A percentile compares a stretch with the other conserved stretches of the same genome.
Conservation (phyloP, 2,329 filamentous ascomycete genomes). For the Lecanicillium sp. region DNA sequence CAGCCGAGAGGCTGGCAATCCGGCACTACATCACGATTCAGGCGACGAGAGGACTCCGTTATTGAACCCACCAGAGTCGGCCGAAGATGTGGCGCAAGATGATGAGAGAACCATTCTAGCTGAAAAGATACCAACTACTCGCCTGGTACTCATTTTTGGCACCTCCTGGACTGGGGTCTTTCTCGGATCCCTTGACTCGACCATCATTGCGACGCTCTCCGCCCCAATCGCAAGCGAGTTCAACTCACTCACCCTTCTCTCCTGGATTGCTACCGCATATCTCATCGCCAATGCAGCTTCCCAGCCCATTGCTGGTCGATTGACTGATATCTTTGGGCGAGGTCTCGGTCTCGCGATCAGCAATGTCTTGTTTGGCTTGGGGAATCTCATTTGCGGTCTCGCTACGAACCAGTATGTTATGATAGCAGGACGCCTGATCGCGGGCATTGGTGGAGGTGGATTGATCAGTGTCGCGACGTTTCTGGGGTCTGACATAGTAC, state of each 20-base stretch:
- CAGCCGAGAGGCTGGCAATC: too few relatives aligned
- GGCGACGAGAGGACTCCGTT: too few relatives aligned
- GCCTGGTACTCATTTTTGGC: conserved; percentile 39
- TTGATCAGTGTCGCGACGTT: conserved; percentile 66
- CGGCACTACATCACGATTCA: too few relatives aligned
- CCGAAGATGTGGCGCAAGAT: not conserved
- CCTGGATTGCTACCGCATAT: conserved; percentile 83
- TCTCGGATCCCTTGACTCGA: conserved; percentile 60
- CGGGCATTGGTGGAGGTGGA: conserved; percentile 74
- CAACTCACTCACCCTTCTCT: conserved; percentile 68
- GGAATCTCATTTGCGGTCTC: conserved; percentile 76
- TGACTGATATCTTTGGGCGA: conserved; percentile 83
- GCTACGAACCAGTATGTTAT: conserved; percentile 58
- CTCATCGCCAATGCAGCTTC: conserved; percentile 80
- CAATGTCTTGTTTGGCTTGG: conserved; percentile 69
- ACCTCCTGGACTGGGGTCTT: conserved; percentile 54
- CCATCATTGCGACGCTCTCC: conserved; percentile 77
- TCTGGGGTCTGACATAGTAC: conserved; percentile 60
- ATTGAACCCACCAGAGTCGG: too few relatives aligned
- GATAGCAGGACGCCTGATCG: conserved; percentile 69
- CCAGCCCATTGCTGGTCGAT: conserved; percentile 72
- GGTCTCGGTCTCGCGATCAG: conserved; percentile 69
- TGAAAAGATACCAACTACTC: not conserved
- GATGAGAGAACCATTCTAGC: too few relatives aligned
- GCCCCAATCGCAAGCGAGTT: conserved; percentile 78